A percentile compares a stretch with the other conserved stretches of the same genome.
Conservation (phyloP, 1,284 basidiomycete genomes). For the Pholiota adiposa region DNA sequence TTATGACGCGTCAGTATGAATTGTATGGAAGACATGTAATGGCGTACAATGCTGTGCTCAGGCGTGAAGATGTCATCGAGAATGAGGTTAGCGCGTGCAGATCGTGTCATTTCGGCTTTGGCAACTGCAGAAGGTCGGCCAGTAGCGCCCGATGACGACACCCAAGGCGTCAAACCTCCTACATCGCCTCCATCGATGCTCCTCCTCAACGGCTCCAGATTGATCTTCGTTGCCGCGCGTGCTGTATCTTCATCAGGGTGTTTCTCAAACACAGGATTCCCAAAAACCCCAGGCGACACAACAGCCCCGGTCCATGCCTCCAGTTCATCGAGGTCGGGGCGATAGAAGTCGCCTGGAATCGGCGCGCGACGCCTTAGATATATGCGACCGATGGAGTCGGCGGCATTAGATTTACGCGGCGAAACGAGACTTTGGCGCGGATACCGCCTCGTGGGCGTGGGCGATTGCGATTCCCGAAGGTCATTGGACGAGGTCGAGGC, state of each 20-base stretch:
- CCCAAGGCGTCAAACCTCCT: neutral
- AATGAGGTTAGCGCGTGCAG: neutral
- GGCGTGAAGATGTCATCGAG: neutral
- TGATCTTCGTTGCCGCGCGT: neutral
- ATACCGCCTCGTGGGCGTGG: neutral
- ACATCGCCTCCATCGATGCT: neutral
- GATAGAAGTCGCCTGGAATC: neutral
- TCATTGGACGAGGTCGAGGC: neutral
- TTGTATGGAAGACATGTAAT: neutral
- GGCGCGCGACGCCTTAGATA: neutral
- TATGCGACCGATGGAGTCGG: neutral
- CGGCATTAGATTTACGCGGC: neutral
- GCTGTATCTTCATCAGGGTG: neutral
- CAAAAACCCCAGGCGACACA: constrained; percentile 4
- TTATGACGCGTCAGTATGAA: neutral
- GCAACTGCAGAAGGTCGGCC: neutral
- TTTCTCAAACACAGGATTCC: neutral
- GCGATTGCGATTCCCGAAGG: neutral
- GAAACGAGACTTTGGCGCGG: neutral
- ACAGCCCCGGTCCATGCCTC: constrained; percentile 1
- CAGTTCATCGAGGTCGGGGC: constrained; percentile 1
- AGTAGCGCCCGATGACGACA: neutral
- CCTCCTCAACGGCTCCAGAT: neutral
- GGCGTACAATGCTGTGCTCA: neutral
- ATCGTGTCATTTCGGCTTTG: neutral